Evolutionary conservation across 306 rosid species (phyloP), one percentile per base, ranked within the genome.

Genomic region (Trifolium fragiferum): DNA sequence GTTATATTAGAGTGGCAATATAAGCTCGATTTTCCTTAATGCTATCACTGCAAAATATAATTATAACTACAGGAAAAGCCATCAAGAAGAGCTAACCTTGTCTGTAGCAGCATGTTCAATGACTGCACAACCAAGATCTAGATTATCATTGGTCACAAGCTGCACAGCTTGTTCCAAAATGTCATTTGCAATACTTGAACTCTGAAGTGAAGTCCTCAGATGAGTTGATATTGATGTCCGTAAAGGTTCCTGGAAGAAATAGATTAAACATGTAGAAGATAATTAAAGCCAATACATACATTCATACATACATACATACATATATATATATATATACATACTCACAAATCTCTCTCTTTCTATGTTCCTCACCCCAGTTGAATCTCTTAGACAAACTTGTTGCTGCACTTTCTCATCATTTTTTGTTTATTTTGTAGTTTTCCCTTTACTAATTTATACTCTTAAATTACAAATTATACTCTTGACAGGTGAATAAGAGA

Each of bases 21-120:
- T 55, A 73, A 38, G 37, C 65, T 72, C 25, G 20, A 43, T 11
- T 38, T 67, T 59, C 65, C 44, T 3, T 18, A 6, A 21, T 18
- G 32, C 21, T 16, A 7, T 11, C n/a, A n/a, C 51, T 35, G 44
- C 63, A 21, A 20, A 80, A 59, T n/a, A 55, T 8, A 74, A 59
- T 35, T 18, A 72, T 19, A 84, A 19, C 74, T 54, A 44, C 57
- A 60, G 50, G 18, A 60, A 47, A 32, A 8, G 50, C 59, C n/a
- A 75, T 23, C 72, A 58, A 76, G 75, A 27, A 44, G 68, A 67
- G 68, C 89, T 54, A 75, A 95, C 99, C 99, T 95, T 89, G 38
- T 95, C 96, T 2, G 99, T 95, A 41, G 98, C 99, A 73, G 98
- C 93, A 79, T 95, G 96, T 81, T 95, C 98, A 85, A 95, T 95